Evolutionary conservation across 257 asterid species (phyloP), one percentile per base, ranked within the genome.

Genomic region (Solanum pimpinellifolium): DNA sequence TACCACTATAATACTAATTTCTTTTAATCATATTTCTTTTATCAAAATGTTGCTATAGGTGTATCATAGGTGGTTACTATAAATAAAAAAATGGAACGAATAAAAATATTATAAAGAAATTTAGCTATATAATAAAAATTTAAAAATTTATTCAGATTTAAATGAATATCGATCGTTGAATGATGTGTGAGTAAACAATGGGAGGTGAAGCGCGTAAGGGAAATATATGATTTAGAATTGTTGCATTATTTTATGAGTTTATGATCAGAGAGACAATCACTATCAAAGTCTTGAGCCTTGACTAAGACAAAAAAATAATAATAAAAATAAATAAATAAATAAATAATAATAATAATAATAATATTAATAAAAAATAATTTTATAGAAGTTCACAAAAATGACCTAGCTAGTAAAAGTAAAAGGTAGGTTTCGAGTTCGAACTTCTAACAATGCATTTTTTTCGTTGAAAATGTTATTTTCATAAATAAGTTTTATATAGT

Each of bases 311-410:
- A 37, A 37, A 37, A 5, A 23, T 10, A 65, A 27, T 27, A 89
- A 89, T 78, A 87, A 87, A 80, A 77, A 85, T 84, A 37, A 37
- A 37, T 35, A 35, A 35, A 35, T 35, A 35, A 35, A 83, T 39
- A 39, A 89, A 89, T 78, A 87, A 88, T 75, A 77, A 85, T 84
- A 35, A 35, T 35, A 35, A 39, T 39, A 87, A 77, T 33, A 33
- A 21, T 23, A n/a, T n/a, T 83, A 87, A 88, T 83, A 77, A 85
- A 82, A 69, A 89, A 80, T 44, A 83, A 13, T 80, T 82, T 39
- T 86, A 89, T 90, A 62, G 92, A 90, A 88, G 91, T 91, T 91
- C 90, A 92, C 94, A 91, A 90, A 91, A 87, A n/a, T 65, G 31
- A 65, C 33, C 75, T 33, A 89, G 85, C 76, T 31, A 66, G 59